Percentiles rank a stretch among this genome's conserved stretches.
Evolutionary conservation across 306 rosid genomes (phyloP).

Genomic region (Lotus japonicus): DNA sequence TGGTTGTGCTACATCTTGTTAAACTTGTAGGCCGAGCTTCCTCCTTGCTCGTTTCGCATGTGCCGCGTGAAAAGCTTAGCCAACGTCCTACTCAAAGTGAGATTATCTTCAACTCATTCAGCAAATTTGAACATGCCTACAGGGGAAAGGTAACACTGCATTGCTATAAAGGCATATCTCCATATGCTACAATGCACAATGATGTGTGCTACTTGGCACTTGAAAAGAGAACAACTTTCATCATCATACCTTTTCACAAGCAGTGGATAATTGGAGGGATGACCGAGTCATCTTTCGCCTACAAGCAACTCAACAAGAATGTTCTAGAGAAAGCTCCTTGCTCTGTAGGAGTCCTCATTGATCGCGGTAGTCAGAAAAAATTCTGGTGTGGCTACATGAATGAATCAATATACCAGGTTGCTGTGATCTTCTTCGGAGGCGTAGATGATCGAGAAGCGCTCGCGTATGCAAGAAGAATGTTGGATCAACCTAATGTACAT

Average conservation of each 20-base stretch:
- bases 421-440: conserved; percentile 61
- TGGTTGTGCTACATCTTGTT: conserved; percentile 45
- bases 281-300: conserved; percentile 29
- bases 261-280: conserved; percentile 29
- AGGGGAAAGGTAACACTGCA: conserved; percentile 24
- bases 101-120: conserved; percentile 41
- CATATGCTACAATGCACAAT: conserved; percentile 68
- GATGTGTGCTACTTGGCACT: conserved; percentile 68
- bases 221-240: conserved; percentile 51
- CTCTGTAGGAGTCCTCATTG: conserved; percentile 62
- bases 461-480: conserved; percentile 52
- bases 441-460: conserved; percentile 63
- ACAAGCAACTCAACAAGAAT: conserved; percentile 40
- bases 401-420: conserved; percentile 31
- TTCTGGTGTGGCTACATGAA: conserved; percentile 17
- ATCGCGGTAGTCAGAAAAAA: conserved; percentile 37
- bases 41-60: conserved; percentile 40
- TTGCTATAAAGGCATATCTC: conserved; percentile 59
- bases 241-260: conserved; percentile 59
- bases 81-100: conserved; percentile 24
- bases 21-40: conserved; percentile 50
- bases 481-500: conserved; percentile 33
- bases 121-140: conserved; percentile 25
- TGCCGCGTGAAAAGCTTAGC: conserved; percentile 19
- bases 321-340: conserved; percentile 84